These are phyloP conservation scores for Diophrys appendiculata DNA, from an alignment of 73 alveolate genomes.

Conservation along the genomic window DNA sequence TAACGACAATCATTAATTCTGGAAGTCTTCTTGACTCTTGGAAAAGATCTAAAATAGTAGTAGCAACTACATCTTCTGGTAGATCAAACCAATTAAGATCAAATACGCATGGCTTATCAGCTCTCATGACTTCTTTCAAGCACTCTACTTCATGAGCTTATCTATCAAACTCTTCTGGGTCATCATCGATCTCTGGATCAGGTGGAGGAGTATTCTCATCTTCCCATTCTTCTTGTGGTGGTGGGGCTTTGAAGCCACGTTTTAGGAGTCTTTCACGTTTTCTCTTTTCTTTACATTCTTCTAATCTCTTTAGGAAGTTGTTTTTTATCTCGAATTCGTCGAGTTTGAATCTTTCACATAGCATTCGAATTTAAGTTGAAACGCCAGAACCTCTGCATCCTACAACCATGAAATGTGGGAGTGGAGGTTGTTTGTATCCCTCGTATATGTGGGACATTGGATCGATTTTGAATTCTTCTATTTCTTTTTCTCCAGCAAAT, in stretches of 20 bases:
- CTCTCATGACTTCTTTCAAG: conserved; percentile 70
- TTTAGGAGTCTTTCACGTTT: conserved; percentile 83
- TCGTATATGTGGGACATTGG: conserved; percentile 75
- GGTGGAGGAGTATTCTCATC: conserved; percentile 85
- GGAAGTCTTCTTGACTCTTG: conserved; percentile 87
- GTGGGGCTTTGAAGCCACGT: conserved; percentile 88
- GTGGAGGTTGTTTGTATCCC: conserved; percentile 84
- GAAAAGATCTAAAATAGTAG: conserved; percentile 79
- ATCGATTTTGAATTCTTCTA: conserved; percentile 85
- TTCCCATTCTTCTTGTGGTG: conserved; percentile 81
- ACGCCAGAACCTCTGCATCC: conserved; percentile 81
- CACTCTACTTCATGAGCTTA: conserved; percentile 87
- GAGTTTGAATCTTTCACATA: conserved; percentile 59
- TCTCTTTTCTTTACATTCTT: conserved; percentile 71
- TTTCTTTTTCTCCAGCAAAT: conserved; percentile 94
- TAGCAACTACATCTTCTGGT: conserved; percentile 81
- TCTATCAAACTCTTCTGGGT: conserved; percentile 93
- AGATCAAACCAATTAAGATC: conserved; percentile 91
- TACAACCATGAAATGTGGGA: conserved; percentile 90
- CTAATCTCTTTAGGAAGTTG: conserved; percentile 68
- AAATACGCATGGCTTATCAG: conserved; percentile 70
- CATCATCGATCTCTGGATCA: conserved; percentile 95
- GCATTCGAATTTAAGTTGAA: conserved; percentile 43
- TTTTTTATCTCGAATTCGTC: conserved; percentile 75
- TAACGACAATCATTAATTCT: conserved; percentile 81